phyloP scores from a whole-genome alignment of 2,329 filamentous ascomycete genomes.

The Colletotrichum eremochloae region DNA sequence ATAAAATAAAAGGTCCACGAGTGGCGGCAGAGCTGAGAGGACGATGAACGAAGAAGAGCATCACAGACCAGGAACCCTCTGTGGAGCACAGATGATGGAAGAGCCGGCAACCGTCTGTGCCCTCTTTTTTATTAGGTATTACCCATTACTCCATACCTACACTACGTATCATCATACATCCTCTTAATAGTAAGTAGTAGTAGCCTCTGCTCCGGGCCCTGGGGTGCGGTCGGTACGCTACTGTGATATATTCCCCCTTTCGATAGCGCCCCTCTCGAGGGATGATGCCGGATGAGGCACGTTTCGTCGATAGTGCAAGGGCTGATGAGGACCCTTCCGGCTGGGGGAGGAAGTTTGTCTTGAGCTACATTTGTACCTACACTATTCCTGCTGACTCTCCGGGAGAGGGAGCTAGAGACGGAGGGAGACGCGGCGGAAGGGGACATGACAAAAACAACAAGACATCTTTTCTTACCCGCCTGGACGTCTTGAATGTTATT shows the following conservation, averaged over 20 bases:
- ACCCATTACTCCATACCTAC: no score
- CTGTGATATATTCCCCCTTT: no score
- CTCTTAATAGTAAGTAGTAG: no score
- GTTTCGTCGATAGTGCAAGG: slow-evolving; percentile 33
- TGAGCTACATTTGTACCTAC: no score
- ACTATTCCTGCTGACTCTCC: background rate
- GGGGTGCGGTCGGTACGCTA: no score
- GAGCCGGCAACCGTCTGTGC: slow-evolving; percentile 25
- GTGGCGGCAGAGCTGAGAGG: slow-evolving; percentile 8
- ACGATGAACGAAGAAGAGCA: background rate
- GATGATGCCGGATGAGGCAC: slow-evolving; percentile 30
- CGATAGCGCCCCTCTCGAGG: slow-evolving; percentile 3
- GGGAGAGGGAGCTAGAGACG: background rate
- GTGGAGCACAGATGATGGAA: slow-evolving; percentile 27
- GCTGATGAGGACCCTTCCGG: slow-evolving; percentile 4
- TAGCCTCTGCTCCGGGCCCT: background rate
- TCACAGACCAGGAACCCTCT: slow-evolving; percentile 5
- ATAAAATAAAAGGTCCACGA: background rate
- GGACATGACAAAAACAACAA: background rate
- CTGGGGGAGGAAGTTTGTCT: no score
- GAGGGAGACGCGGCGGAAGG: background rate
- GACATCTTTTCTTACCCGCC: background rate
- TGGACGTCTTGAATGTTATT: slow-evolving; percentile 4
- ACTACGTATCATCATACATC: no score
- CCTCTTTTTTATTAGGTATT: background rate